phyloP scores from a whole-genome alignment of 352 stramenopile genomes.

The Phytopythium chamaehyphon region DNA sequence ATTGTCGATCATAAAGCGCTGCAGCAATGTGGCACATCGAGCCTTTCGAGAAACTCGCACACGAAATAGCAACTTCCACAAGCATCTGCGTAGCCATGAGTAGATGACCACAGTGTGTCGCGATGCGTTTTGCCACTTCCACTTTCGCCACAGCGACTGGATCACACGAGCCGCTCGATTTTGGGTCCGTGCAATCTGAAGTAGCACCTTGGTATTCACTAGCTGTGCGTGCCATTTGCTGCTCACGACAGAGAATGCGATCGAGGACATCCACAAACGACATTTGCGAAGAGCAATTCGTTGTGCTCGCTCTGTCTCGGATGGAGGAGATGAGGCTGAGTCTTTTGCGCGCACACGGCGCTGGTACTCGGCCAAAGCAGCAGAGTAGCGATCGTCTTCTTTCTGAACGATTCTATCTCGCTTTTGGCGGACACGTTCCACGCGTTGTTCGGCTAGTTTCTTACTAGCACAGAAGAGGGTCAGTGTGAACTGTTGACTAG shows the following conservation, averaged over 20 bases:
- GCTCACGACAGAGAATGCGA: slow-evolving; percentile 35
- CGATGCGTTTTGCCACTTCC: slow-evolving; percentile 56
- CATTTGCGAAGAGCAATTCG: slow-evolving; percentile 28
- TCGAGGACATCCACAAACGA: slow-evolving; percentile 49
- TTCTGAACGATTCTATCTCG: slow-evolving; percentile 38
- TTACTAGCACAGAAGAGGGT: slow-evolving; percentile 37
- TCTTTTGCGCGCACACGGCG: slow-evolving; percentile 19
- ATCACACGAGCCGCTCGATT: slow-evolving; percentile 43
- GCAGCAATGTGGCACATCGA: slow-evolving; percentile 32
- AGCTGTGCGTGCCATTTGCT: slow-evolving; percentile 32
- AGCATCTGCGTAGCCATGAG: slow-evolving; percentile 61
- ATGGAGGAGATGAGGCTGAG: slow-evolving; percentile 3
- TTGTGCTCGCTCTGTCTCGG: slow-evolving; percentile 24
- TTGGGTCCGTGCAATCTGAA: slow-evolving; percentile 26
- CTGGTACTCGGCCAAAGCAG: slow-evolving; percentile 34
- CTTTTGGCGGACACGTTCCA: slow-evolving; percentile 36
- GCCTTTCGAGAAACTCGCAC: slow-evolving; percentile 36
- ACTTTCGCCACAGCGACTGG: slow-evolving; percentile 56
- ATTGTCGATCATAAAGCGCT: slow-evolving; percentile 57
- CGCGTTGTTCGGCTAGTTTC: slow-evolving; percentile 49
- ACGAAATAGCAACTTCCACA: slow-evolving; percentile 66
- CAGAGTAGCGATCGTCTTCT: slow-evolving; percentile 29
- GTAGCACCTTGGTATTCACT: slow-evolving; percentile 24
- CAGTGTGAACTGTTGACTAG: not conserved
- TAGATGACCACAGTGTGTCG: slow-evolving; percentile 61